phyloP scores from a whole-genome alignment of 2,329 filamentous ascomycete genomes.

The Leptographium wingfieldii region DNA sequence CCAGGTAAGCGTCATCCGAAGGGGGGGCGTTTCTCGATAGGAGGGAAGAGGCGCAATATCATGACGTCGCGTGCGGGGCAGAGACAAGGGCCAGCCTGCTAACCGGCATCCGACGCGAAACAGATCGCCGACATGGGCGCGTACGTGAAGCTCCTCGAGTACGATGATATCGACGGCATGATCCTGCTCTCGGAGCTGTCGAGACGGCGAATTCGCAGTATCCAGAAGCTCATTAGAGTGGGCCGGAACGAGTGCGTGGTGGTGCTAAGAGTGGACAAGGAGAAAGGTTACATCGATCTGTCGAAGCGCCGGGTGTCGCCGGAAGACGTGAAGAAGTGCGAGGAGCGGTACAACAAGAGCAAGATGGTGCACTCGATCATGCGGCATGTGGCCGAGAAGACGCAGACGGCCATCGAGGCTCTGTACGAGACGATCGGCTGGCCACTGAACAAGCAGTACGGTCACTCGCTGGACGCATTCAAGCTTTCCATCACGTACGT shows the following conservation, averaged over 20 bases:
- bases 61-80: background rate
- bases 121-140: conserved; percentile 99
- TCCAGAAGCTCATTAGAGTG: conserved; percentile 97
- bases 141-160: conserved; percentile 98
- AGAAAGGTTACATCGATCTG: conserved; percentile 97
- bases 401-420: conserved; percentile 80
- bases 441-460: conserved; percentile 96
- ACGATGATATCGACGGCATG: conserved; percentile 99
- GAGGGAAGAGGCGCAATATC: background rate
- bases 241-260: conserved; percentile 98
- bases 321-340: conserved; percentile 96
- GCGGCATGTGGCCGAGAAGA: conserved; percentile 97
- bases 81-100: conserved; percentile 7
- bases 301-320: conserved; percentile 96
- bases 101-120: conserved; percentile 3
- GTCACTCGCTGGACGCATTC: conserved; percentile 94
- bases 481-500: conserved; percentile 94
- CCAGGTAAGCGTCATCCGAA: conserved; percentile 48
- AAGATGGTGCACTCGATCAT: conserved; percentile 99
- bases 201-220: conserved; percentile 93
- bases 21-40: background rate
- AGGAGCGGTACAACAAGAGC: conserved; percentile 99
- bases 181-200: conserved; percentile 96
- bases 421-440: conserved; percentile 92
- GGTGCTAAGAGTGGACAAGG: conserved; percentile 96